Conservation (phyloP, 176 grass and related monocot genomes). For the Canna indica region DNA sequence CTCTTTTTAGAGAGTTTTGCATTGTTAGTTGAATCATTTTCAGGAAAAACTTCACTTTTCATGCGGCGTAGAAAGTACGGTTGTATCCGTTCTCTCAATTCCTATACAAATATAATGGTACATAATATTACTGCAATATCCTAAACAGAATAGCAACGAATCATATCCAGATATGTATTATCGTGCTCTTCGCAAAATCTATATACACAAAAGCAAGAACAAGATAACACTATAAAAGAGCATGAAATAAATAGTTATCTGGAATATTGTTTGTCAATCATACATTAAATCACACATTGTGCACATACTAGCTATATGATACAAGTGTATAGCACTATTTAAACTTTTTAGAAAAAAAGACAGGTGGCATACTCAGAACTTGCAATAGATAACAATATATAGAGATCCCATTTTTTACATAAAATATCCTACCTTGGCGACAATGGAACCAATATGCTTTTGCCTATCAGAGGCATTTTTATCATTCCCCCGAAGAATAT, state of each 20-base stretch:
- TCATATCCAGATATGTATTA: not conserved
- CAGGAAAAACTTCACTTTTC: slow-evolving; percentile 70
- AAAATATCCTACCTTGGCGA: slow-evolving; percentile 48
- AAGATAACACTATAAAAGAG: not conserved
- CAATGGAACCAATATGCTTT: slow-evolving; percentile 60
- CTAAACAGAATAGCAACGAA: slow-evolving; percentile 12
- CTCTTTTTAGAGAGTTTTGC: slow-evolving; percentile 53
- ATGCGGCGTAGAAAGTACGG: slow-evolving; percentile 77
- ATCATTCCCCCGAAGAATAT: slow-evolving; percentile 79
- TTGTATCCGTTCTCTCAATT: slow-evolving; percentile 77
- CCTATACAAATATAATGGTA: slow-evolving; percentile 24
- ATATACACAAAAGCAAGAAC: not conserved
- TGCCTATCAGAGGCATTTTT: slow-evolving; percentile 62
- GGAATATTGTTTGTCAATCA: not conserved
- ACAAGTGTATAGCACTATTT: not conserved
- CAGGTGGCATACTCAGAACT: no score
- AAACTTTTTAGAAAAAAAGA: no score
- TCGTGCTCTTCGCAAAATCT: not conserved
- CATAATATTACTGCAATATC: slow-evolving; percentile 17
- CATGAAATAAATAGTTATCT: not conserved
- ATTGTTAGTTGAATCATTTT: slow-evolving; percentile 28
- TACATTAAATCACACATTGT: not conserved
- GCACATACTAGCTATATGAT: not conserved
- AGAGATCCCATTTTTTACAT: not conserved
- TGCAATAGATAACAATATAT: no score